These are phyloP conservation scores for Hypoxylon crocopeplum DNA, from an alignment of 495 filamentous ascomycete genomes.

Conservation along the genomic window DNA sequence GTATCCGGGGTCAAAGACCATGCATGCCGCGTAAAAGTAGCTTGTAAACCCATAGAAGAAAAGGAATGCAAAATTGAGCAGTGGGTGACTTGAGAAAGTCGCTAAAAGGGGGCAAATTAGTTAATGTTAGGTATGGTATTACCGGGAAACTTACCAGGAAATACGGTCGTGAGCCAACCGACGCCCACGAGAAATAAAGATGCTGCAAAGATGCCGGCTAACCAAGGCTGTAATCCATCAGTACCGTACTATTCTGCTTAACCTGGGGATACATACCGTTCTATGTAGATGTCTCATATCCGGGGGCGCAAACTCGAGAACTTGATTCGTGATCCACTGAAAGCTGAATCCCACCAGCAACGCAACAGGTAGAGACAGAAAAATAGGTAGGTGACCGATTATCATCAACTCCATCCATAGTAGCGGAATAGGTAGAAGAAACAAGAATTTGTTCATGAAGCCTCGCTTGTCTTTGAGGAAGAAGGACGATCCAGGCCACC, in stretches of 20 bases:
- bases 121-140: neutral
- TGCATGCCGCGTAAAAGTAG: slow-evolving; percentile 87
- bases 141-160: slow-evolving; percentile 57
- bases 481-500: slow-evolving; percentile 62
- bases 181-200: slow-evolving; percentile 83
- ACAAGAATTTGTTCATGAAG: slow-evolving; percentile 86
- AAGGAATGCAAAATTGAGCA: slow-evolving; percentile 78
- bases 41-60: slow-evolving; percentile 67
- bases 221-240: slow-evolving; percentile 69
- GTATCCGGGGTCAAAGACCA: slow-evolving; percentile 89
- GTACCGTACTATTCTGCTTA: neutral
- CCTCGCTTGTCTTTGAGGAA: slow-evolving; percentile 73
- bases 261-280: slow-evolving; percentile 65
- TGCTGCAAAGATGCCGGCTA: slow-evolving; percentile 91
- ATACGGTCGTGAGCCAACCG: slow-evolving; percentile 73
- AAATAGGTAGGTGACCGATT: slow-evolving; percentile 75
- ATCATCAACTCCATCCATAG: slow-evolving; percentile 73
- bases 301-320: slow-evolving; percentile 78
- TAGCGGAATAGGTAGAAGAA: slow-evolving; percentile 83
- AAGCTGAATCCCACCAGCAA: slow-evolving; percentile 69
- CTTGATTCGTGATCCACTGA: slow-evolving; percentile 79
- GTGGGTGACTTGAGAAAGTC: slow-evolving; percentile 66
- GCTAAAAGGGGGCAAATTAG: slow-evolving; percentile 49
- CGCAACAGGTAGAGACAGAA: slow-evolving; percentile 73
- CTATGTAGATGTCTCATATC: slow-evolving; percentile 88